Evolutionary conservation across 2,329 filamentous ascomycete species (phyloP).

Genomic region (Pyricularia sp.): DNA sequence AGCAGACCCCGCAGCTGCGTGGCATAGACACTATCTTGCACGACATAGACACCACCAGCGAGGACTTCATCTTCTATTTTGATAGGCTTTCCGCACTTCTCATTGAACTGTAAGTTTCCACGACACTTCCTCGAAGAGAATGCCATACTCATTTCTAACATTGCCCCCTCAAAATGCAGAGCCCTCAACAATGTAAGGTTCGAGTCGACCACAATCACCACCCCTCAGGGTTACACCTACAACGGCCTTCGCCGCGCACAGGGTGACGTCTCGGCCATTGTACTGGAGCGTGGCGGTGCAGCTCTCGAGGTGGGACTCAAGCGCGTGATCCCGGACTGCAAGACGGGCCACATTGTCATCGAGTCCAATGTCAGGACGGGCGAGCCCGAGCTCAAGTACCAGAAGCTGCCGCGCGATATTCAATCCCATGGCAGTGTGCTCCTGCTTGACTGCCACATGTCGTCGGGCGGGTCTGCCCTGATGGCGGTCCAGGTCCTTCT

Average conservation of each 20-base stretch:
- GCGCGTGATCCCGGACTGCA: conserved; percentile 86
- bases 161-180: conserved; percentile 27
- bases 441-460: conserved; percentile 89
- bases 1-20: conserved; percentile 68
- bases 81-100: conserved; percentile 79
- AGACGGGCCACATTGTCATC: conserved; percentile 80
- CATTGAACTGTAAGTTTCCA: conserved; percentile 56
- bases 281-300: conserved; percentile 80
- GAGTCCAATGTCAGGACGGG: conserved; percentile 79
- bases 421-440: conserved; percentile 64
- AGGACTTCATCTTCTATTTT: conserved; percentile 97
- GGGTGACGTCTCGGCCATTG: conserved; percentile 74
- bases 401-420: conserved; percentile 69
- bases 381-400: conserved; percentile 88
- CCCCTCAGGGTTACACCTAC: conserved; percentile 62
- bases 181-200: conserved; percentile 73
- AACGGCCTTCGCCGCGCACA: conserved; percentile 54
- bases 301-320: conserved; percentile 82
- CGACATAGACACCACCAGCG: conserved; percentile 65
- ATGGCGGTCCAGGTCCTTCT: conserved; percentile 97
- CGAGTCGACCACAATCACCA: conserved; percentile 52
- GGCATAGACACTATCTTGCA: conserved; percentile 90
- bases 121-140: neutral
- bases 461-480: conserved; percentile 71
- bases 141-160: neutral